phyloP scores from a whole-genome alignment of 305 asterid species.

The Fraxinus angustifolia region DNA sequence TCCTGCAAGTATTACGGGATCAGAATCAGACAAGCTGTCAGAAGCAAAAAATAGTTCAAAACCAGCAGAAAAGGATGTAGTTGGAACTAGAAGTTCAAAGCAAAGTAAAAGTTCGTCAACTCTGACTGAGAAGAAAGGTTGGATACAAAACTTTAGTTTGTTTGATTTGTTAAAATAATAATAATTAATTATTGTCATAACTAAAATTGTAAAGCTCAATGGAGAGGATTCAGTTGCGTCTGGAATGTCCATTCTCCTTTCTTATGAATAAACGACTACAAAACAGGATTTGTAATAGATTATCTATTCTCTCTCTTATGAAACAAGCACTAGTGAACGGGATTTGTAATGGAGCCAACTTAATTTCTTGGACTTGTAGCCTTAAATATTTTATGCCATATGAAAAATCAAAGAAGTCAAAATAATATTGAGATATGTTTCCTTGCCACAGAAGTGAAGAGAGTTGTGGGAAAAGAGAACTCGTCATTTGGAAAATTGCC shows the following conservation, averaged over 20 bases:
- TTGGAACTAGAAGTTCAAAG: conserved; percentile 25
- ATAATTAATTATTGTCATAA: background rate
- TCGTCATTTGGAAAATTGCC: background rate
- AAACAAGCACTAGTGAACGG: background rate
- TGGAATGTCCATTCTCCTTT: conserved; percentile 17
- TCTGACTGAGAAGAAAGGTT: conserved; percentile 30
- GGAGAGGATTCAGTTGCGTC: conserved; percentile 14
- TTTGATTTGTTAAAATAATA: background rate
- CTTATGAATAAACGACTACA: background rate
- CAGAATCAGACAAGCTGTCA: conserved; percentile 25
- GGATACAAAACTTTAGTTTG: background rate
- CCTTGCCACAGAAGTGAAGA: background rate
- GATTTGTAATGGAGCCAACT: background rate
- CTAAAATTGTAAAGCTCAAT: background rate
- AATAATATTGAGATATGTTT: background rate
- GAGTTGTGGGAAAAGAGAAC: background rate
- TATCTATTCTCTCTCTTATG: conserved; percentile 16
- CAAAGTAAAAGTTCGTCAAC: conserved; percentile 29
- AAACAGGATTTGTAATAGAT: conserved; percentile 12
- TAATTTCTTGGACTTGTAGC: background rate
- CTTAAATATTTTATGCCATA: background rate
- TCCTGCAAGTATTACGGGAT: conserved; percentile 19
- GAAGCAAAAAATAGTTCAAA: conserved; percentile 29
- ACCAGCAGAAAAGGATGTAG: conserved; percentile 6
- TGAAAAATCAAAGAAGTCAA: background rate